These are phyloP conservation scores for Leishmania martiniquensis DNA, from an alignment of 208 protist genomes.

Conservation along the genomic window DNA sequence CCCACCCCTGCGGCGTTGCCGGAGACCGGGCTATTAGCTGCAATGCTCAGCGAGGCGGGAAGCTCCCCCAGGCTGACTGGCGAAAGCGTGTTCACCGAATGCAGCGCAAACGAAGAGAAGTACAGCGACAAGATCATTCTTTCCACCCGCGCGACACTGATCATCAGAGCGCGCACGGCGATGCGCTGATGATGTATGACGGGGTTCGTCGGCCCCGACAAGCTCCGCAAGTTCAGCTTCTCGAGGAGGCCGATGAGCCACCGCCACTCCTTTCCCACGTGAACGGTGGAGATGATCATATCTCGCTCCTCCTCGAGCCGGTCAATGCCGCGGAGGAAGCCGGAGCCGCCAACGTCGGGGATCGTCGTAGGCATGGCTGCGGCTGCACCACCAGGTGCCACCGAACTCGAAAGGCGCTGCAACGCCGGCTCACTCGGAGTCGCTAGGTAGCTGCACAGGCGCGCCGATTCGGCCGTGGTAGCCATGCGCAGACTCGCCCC, in stretches of 20 bases:
- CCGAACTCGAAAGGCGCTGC: neutral
- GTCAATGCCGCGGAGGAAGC: constrained; percentile 25
- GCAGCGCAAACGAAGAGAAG: constrained; percentile 31
- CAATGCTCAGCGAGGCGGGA: neutral
- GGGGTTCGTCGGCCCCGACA: neutral
- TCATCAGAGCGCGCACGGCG: constrained; percentile 7
- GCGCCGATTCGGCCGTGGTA: neutral
- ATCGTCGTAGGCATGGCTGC: neutral
- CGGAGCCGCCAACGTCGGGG: neutral
- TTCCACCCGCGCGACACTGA: constrained; percentile 23
- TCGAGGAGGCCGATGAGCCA: constrained; percentile 18
- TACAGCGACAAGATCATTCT: constrained; percentile 30
- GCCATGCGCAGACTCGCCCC: neutral
- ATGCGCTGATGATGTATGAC: constrained; percentile 7
- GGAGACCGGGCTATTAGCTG: neutral
- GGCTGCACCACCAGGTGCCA: neutral
- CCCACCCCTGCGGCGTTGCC: neutral
- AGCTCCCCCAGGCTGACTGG: constrained; percentile 2
- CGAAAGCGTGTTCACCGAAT: constrained; percentile 1
- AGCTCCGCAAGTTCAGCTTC: neutral
- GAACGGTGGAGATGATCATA: constrained; percentile 27
- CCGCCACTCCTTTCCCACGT: constrained; percentile 32
- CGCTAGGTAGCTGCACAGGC: neutral
- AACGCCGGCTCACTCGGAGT: constrained; percentile 12
- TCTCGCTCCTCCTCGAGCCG: constrained; percentile 15